A percentile compares a stretch with the other conserved stretches of the same genome.
Conservation (phyloP, 176 grass and related monocot genomes). For the Cenchrus fungigraminus region DNA sequence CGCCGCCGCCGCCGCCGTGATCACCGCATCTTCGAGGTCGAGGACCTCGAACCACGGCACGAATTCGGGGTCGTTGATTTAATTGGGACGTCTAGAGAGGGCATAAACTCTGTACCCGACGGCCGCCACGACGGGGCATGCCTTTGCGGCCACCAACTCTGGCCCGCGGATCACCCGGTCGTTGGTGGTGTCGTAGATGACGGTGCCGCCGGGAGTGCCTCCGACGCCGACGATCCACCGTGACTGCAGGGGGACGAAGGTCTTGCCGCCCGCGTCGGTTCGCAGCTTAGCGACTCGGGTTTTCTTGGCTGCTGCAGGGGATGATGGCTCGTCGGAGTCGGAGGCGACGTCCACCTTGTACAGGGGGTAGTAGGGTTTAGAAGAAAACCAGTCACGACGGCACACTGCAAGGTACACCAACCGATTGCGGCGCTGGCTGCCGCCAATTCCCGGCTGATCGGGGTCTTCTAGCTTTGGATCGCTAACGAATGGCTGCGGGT, state of each 20-base stretch:
- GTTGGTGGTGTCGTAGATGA: background rate
- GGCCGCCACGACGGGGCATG: background rate
- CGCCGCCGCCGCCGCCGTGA: background rate
- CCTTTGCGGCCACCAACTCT: background rate
- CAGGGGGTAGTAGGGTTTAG: background rate
- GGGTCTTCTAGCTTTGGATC: background rate
- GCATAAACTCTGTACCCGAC: conserved; percentile 4
- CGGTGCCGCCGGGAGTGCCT: background rate
- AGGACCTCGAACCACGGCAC: background rate
- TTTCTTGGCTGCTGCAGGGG: background rate
- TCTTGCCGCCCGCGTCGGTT: background rate
- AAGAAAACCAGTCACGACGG: background rate
- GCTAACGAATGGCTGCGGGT: background rate
- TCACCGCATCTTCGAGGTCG: background rate
- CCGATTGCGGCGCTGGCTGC: background rate
- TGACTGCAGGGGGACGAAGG: conserved; percentile 1
- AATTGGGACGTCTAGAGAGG: background rate
- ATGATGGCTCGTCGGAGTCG: background rate
- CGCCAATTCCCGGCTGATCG: background rate
- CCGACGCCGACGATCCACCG: conserved; percentile 33
- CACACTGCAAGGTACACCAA: background rate
- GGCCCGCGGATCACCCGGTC: conserved; percentile 6
- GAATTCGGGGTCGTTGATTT: background rate
- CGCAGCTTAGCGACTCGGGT: background rate
- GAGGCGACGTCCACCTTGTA: background rate